Percentiles rank a stretch among this genome's conserved stretches.
Conservation (phyloP, 2,329 filamentous ascomycete species). For the Talaromyces albobiverticillius region DNA sequence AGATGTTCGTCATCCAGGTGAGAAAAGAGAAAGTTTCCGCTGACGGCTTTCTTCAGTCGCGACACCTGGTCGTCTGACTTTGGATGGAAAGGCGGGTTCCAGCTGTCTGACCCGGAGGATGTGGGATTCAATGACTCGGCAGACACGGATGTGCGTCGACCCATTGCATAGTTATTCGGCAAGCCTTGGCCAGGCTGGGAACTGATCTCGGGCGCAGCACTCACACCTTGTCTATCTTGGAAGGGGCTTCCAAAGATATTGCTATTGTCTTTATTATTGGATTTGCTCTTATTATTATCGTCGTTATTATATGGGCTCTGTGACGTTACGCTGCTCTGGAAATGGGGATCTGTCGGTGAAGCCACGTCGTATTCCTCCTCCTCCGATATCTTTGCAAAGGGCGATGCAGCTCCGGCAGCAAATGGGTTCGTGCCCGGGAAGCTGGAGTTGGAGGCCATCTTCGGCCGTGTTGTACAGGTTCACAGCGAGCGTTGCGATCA, state of each 20-base stretch:
- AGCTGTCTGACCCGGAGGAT: slow-evolving; percentile 79
- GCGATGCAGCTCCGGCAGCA: slow-evolving; percentile 60
- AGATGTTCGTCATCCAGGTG: slow-evolving; percentile 94
- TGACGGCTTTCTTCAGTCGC: slow-evolving; percentile 76
- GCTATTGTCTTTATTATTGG: slow-evolving; percentile 19
- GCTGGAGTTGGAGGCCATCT: slow-evolving; percentile 66
- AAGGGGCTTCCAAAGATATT: slow-evolving; percentile 34
- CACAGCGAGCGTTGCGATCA: too few relatives aligned
- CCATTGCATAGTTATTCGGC: slow-evolving; percentile 90
- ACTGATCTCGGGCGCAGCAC: slow-evolving; percentile 19
- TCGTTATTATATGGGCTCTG: slow-evolving; percentile 36
- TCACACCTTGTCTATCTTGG: slow-evolving; percentile 20
- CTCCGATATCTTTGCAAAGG: slow-evolving; percentile 67
- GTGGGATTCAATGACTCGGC: slow-evolving; percentile 93
- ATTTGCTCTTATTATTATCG: slow-evolving; percentile 16
- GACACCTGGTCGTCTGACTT: slow-evolving; percentile 79
- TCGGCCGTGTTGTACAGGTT: too few relatives aligned
- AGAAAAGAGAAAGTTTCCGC: slow-evolving; percentile 88
- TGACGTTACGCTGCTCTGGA: slow-evolving; percentile 41
- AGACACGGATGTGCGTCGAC: slow-evolving; percentile 90
- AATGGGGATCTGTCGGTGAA: slow-evolving; percentile 67
- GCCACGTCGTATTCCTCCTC: slow-evolving; percentile 80
- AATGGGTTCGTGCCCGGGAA: slow-evolving; percentile 84
- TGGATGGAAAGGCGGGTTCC: slow-evolving; percentile 79
- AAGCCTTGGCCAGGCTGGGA: slow-evolving; percentile 42